Base-by-base conservation (phyloP, 169 alveolate genomes). In the Cryptosporidium ryanae region DNA sequence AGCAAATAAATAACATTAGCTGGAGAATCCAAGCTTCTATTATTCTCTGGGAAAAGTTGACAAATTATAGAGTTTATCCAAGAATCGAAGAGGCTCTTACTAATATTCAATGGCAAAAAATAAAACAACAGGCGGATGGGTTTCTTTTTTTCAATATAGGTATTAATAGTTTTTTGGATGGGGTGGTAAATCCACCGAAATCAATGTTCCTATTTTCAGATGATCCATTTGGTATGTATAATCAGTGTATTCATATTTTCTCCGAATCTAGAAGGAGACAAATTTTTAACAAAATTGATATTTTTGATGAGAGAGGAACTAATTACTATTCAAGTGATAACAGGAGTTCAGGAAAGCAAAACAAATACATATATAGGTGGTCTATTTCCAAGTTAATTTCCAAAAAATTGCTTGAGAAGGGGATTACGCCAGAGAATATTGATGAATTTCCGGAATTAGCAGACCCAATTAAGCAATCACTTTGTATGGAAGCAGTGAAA, bases 181-280 rank as follows among this genome's bases (percentile, higher is more conserved):
- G 65, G 25, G 38, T 59, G 23, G 64, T 32, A 8, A 50, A 76
- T 2, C 87, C 87, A 34, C 71, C 87, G 38, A 76, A 61, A 76
- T 57, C 64, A 18, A 76, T 76, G 34, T 76, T 76, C 27, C 43
- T 55, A 23, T 76, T 59, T 61, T 76, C 87, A 15, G 71, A 76
- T 38, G 87, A 76, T 61, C 87, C 87, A n/a, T 59, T 76, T 29
- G 87, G 71, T n/a, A 76, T 76, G 87, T 76, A 76, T 38, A 76
- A 29, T 31, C 87, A 76, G 43, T 76, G 87, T 44, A 25, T 76
- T 6, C 87, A 76, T 38, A 55, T 70, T 55, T 76, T 76, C 59
- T 76, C 87, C 7, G 87, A 76, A 61, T 32, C 87, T 7, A 76
- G 65, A 32, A 76, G 87, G 52, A 25, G 76, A 32, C 43, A 25